Conservation (phyloP, 2,329 filamentous ascomycete species). For the Acarospora socialis region DNA sequence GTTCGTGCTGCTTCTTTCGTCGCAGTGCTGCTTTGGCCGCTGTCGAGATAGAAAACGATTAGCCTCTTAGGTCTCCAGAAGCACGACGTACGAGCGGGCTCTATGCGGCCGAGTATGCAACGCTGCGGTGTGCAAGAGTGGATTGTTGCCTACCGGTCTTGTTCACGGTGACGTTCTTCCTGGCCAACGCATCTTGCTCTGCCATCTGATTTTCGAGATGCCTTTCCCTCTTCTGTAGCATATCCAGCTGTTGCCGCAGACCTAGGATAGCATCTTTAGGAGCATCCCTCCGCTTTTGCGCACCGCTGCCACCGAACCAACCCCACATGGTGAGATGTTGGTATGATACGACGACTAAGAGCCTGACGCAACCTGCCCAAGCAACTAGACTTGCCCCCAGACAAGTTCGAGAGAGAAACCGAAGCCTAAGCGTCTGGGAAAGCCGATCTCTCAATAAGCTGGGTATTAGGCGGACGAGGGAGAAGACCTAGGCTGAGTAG, state of each 20-base stretch:
- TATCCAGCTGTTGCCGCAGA: constrained; percentile 79
- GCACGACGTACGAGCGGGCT: too few relatives aligned
- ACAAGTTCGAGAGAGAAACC: too few relatives aligned
- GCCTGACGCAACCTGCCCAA: too few relatives aligned
- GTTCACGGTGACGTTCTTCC: constrained; percentile 78
- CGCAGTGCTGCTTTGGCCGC: constrained; percentile 80
- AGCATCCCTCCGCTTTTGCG: constrained; percentile 78
- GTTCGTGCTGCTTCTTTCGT: constrained; percentile 89
- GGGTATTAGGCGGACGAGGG: too few relatives aligned
- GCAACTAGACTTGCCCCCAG: too few relatives aligned
- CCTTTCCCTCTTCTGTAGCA: constrained; percentile 92
- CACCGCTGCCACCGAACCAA: constrained; percentile 79
- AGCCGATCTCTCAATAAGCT: too few relatives aligned
- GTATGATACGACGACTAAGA: constrained; percentile 3
- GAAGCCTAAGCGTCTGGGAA: too few relatives aligned
- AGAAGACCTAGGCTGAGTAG: too few relatives aligned
- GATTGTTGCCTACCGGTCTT: constrained; percentile 66
- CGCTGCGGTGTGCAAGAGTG: too few relatives aligned
- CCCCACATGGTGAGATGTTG: constrained; percentile 44
- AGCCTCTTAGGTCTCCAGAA: too few relatives aligned
- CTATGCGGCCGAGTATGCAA: too few relatives aligned
- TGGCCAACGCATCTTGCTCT: constrained; percentile 75
- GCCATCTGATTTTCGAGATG: constrained; percentile 85
- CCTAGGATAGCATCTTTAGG: constrained; percentile 93
- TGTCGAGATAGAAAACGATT: constrained; percentile 28